A percentile compares a stretch with the other conserved stretches of the same genome.
These are phyloP conservation scores for Solanum paucissectum DNA, from an alignment of 257 asterid genomes.

Conservation along the genomic window DNA sequence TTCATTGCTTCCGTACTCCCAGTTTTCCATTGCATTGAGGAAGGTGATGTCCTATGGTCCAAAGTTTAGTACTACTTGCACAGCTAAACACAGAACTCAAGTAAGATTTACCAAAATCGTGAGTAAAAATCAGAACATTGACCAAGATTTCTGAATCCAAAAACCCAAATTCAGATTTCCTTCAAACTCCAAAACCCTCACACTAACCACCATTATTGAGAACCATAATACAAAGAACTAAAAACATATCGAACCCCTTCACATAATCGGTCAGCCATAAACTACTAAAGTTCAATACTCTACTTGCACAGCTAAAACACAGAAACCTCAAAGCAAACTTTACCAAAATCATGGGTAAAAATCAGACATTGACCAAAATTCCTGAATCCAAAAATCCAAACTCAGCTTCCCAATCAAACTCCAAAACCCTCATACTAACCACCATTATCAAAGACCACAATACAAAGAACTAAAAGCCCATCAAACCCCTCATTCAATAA, in stretches of 20 bases:
- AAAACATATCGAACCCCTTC: neutral
- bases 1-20: too few relatives aligned
- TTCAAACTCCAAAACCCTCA: neutral
- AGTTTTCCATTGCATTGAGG: neutral
- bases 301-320: neutral
- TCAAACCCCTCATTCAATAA: neutral
- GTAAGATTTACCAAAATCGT: neutral
- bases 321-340: neutral
- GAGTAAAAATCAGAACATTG: slow-evolving; percentile 1
- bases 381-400: neutral
- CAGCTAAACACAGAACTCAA: neutral
- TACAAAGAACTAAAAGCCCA: neutral
- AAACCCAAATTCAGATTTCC: neutral
- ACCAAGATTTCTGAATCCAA: slow-evolving; percentile 25
- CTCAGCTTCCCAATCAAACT: neutral
- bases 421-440: neutral
- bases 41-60: neutral
- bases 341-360: neutral
- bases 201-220: neutral
- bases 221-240: neutral
- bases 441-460: neutral
- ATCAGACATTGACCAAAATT: slow-evolving; percentile 31
- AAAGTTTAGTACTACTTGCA: neutral
- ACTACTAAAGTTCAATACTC: too few relatives aligned
- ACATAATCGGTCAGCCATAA: neutral